Evolutionary conservation across 345 rosid genomes (phyloP).

Genomic region (Hibiscus tridactylites): DNA sequence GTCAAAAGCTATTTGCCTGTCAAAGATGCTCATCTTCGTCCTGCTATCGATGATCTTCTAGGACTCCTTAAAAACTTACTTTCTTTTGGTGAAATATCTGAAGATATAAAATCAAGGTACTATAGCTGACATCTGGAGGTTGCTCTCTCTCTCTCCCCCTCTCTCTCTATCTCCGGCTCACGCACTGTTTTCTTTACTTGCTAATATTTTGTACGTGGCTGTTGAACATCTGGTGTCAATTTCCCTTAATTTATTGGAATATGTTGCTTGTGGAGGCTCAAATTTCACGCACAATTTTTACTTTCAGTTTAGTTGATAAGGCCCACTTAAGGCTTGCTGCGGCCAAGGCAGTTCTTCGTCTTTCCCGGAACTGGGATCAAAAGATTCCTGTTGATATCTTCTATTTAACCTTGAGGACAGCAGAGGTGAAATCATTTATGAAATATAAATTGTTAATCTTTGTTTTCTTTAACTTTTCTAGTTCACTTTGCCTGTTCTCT

Average conservation of each 20-base stretch:
- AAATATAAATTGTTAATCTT: slow-evolving; percentile 8
- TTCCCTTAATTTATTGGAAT: background rate
- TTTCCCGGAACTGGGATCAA: slow-evolving; percentile 84
- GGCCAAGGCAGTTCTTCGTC: slow-evolving; percentile 90
- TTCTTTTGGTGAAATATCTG: slow-evolving; percentile 67
- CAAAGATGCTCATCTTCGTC: slow-evolving; percentile 92
- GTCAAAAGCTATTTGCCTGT: slow-evolving; percentile 91
- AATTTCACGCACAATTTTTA: slow-evolving; percentile 14
- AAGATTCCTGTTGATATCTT: slow-evolving; percentile 75
- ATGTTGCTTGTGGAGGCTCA: slow-evolving; percentile 5
- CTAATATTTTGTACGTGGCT: background rate
- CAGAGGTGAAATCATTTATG: slow-evolving; percentile 51
- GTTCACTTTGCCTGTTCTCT: background rate
- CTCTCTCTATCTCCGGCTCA: background rate
- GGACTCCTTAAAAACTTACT: slow-evolving; percentile 58
- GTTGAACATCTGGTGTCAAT: background rate
- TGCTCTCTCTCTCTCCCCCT: background rate
- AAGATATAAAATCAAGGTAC: slow-evolving; percentile 75
- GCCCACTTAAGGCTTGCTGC: slow-evolving; percentile 89
- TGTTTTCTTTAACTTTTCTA: slow-evolving; percentile 4
- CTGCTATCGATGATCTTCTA: slow-evolving; percentile 62
- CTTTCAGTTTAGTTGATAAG: slow-evolving; percentile 73
- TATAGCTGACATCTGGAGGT: background rate
- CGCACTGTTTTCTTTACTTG: background rate
- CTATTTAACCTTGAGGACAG: slow-evolving; percentile 56